Evolutionary conservation across 345 rosid genomes (phyloP).

Genomic region (Eucalyptus polyanthemos): DNA sequence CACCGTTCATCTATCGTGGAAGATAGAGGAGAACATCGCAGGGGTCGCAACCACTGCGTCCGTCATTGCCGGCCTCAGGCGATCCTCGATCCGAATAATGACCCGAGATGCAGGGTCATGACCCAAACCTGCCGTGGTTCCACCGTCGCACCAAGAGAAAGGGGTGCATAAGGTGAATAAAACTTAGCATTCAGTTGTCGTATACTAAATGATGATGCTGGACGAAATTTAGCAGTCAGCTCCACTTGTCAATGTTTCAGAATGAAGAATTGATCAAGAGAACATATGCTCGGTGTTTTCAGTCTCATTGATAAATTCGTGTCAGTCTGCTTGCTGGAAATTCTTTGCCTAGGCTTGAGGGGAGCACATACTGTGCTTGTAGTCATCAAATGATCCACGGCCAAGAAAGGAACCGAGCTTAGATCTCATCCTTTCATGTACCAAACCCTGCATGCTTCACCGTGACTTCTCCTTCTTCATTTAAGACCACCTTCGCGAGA

Average conservation of each 20-base stretch:
- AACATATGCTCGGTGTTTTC: not conserved
- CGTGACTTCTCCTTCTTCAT: not conserved
- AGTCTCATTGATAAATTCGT: not conserved
- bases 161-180: not conserved
- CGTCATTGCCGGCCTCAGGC: not conserved
- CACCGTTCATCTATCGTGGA: not conserved
- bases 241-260: not conserved
- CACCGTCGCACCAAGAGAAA: not conserved
- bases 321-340: not conserved
- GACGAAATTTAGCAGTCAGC: not conserved
- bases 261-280: not conserved
- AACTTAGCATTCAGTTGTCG: not conserved
- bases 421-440: not conserved
- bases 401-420: not conserved
- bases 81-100: not conserved
- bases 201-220: not conserved
- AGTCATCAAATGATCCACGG: not conserved
- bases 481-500: too few species aligned
- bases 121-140: not conserved
- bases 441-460: not conserved
- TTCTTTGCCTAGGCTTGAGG: not conserved
- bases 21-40: not conserved
- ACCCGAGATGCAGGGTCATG: not conserved
- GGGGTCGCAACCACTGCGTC: not conserved
- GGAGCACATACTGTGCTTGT: not conserved